Base-by-base conservation (phyloP, 805 yeast species). In the Schwanniomyces sp. region DNA sequence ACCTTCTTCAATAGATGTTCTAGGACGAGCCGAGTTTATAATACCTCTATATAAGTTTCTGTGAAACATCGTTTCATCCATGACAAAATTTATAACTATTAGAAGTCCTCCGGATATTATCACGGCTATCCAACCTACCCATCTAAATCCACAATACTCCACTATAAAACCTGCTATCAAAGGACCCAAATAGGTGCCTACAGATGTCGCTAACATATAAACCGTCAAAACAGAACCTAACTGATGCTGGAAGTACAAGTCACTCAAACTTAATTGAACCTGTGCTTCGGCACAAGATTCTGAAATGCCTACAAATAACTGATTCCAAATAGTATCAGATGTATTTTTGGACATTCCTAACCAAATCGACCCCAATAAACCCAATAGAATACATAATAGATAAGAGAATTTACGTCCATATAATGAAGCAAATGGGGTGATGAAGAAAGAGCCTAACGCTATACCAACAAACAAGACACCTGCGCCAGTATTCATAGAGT, bases 161-260 rank as follows among this genome's bases (percentile, higher is more conserved):
- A 74, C 72, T 47, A 82, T 78, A 53, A 79, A 78, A 10, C 85
- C 85, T 10, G 85, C 83, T 41, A 81, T 70, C 54, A 82, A 67
- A 5, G 86, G 86, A 4, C 85, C 86, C 47, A 80, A 62, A 54
- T 68, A 82, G 38, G 81, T 77, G 8, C 84, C 80, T 10, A 74
- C 72, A 32, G 81, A 70, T 14, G 84, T 68, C 11, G 85, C 79
- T 48, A 74, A 62, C 49, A 81, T 80, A 58, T 82, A 82, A 21
- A 80, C 70, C 1, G 81, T 77, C 53, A 77, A 69, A 7, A 74
- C 77, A 16, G 79, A 61, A 32, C 82, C 82, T 41, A 78, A 65
- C 55, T 76, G 80, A 51, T 69, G 73, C 57, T 61, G 68, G 53
- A 68, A 70, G 53, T 61, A 70, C 52, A 69, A 61, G 43, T 69